Evolutionary conservation across 176 grass and related monocot genomes (phyloP).

Genomic region (Puya raimondii): DNA sequence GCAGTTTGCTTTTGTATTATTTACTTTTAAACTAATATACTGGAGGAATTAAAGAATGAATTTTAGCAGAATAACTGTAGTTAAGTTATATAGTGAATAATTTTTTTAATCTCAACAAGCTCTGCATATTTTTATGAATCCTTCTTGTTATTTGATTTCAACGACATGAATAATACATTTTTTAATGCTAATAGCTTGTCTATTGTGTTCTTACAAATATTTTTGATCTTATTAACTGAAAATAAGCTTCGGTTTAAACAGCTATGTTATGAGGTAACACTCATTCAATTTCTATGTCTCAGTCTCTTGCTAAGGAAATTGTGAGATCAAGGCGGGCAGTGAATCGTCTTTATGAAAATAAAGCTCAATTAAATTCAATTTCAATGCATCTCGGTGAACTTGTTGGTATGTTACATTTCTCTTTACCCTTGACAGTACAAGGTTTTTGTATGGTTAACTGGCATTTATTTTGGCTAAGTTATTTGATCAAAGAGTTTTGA

Average conservation of each 20-base stretch:
- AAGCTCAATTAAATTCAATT: constrained; percentile 83
- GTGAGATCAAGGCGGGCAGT: constrained; percentile 70
- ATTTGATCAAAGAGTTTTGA: neutral
- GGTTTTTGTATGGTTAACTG: neutral
- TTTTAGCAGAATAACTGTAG: no score
- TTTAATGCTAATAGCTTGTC: neutral
- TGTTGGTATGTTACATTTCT: constrained; percentile 40
- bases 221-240: neutral
- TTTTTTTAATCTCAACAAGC: no score
- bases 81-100: no score
- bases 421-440: neutral
- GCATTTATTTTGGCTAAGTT: neutral
- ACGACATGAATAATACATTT: neutral
- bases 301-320: constrained; percentile 81
- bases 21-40: no score
- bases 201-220: neutral
- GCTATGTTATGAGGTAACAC: neutral
- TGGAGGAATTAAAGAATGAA: no score
- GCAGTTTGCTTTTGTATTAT: no score
- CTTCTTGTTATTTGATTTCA: no score
- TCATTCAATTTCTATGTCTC: neutral
- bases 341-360: constrained; percentile 88
- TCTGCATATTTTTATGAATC: no score
- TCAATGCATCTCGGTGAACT: constrained; percentile 97
- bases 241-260: neutral